These are phyloP conservation scores for Populus ilicifolia DNA, from an alignment of 345 rosid genomes.

Conservation along the genomic window DNA sequence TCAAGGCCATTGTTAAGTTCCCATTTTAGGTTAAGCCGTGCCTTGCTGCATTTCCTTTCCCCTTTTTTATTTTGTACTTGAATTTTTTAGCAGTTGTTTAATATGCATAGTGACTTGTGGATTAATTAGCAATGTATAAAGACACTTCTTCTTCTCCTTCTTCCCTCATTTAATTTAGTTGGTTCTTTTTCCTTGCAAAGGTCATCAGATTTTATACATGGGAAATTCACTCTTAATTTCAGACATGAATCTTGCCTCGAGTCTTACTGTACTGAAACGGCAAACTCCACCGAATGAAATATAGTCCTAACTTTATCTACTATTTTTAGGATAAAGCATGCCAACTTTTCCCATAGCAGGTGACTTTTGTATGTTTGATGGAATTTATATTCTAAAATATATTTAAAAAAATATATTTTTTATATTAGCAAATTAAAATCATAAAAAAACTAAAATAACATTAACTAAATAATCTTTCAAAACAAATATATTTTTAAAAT, in stretches of 20 bases:
- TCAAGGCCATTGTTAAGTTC: constrained; percentile 37
- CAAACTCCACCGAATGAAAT: constrained; percentile 23
- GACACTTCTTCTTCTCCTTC: constrained; percentile 29
- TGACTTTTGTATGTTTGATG: no score
- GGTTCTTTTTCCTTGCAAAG: constrained; percentile 5
- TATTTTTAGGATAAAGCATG: constrained; percentile 23
- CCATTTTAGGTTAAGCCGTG: constrained; percentile 33
- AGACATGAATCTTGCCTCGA: constrained; percentile 47
- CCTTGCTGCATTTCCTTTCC: constrained; percentile 8
- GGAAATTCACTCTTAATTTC: constrained; percentile 38
- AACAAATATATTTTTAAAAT: no score
- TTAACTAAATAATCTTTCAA: no score
- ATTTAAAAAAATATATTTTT: no score
- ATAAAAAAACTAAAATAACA: no score
- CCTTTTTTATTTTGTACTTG: not conserved
- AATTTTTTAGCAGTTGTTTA: constrained; percentile 27
- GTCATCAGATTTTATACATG: constrained; percentile 18
- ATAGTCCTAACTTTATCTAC: not conserved
- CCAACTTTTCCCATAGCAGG: constrained; percentile 19
- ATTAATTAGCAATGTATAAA: constrained; percentile 63
- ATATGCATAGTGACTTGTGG: constrained; percentile 36
- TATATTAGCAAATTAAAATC: no score
- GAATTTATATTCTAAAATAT: no score
- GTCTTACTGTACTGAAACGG: constrained; percentile 27
- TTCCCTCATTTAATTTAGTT: not conserved